phyloP scores from a whole-genome alignment of 169 alveolate species.

The Theileria parva region DNA sequence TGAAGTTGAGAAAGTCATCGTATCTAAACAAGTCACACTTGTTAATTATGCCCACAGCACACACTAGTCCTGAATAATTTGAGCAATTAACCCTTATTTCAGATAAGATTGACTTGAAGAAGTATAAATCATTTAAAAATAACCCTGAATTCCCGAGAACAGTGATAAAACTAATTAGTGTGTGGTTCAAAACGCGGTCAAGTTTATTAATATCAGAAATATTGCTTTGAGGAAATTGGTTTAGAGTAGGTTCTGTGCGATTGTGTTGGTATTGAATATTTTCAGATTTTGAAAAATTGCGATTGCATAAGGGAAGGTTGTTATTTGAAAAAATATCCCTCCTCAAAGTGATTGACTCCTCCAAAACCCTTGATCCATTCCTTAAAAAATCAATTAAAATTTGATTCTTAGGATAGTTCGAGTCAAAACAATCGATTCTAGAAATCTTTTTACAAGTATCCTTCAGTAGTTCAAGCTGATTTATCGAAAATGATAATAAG shows the following conservation, averaged over 20 bases:
- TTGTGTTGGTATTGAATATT: background rate
- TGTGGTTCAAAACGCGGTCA: conserved; percentile 2
- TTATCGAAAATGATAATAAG: conserved; percentile 18
- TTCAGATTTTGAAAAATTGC: background rate
- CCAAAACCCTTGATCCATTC: conserved; percentile 10
- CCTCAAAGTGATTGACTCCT: background rate
- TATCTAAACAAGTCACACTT: conserved; percentile 23
- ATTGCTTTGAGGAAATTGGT: background rate
- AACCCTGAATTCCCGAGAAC: conserved; percentile 2
- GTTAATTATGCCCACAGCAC: conserved; percentile 28
- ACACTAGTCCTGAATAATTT: conserved; percentile 20
- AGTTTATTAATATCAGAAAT: background rate
- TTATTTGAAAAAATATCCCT: background rate
- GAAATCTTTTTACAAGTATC: conserved; percentile 16
- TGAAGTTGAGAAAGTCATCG: background rate
- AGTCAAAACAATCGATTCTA: conserved; percentile 36
- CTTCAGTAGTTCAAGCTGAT: conserved; percentile 37
- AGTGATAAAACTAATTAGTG: background rate
- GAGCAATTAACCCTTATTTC: background rate
- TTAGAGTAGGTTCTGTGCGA: background rate
- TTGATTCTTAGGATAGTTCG: background rate
- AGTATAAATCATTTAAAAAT: background rate
- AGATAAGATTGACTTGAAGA: background rate
- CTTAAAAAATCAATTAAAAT: background rate
- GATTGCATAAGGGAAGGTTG: background rate